A percentile compares a stretch with the other conserved stretches of the same genome.
Evolutionary conservation across 495 filamentous ascomycete species (phyloP).

Genomic region (Clohesyomyces aquaticus): DNA sequence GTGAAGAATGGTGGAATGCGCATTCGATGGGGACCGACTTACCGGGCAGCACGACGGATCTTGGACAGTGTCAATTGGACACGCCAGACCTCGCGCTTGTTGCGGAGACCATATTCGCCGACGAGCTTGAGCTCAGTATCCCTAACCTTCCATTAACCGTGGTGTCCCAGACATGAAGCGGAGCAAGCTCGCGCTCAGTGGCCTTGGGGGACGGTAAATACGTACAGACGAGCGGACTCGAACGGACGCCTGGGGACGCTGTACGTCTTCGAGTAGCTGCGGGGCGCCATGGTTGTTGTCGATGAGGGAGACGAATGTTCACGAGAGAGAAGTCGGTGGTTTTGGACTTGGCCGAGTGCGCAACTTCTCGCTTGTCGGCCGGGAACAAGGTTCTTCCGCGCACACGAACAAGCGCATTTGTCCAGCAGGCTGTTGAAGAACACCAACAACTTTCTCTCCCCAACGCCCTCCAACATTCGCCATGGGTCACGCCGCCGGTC

Average conservation of each 20-base stretch:
- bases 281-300: constrained; percentile 52
- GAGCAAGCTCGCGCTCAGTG: constrained; percentile 96
- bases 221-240: constrained; percentile 99
- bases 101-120: constrained; percentile 97
- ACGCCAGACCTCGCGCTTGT: constrained; percentile 99
- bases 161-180: constrained; percentile 83
- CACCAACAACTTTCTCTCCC: constrained; percentile 18
- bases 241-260: constrained; percentile 89
- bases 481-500: constrained; percentile 97
- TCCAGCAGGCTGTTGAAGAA: neutral
- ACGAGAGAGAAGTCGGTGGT: constrained; percentile 14
- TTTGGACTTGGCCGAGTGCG: constrained; percentile 1
- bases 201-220: constrained; percentile 66
- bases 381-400: neutral
- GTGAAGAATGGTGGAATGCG: neutral
- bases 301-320: constrained; percentile 28
- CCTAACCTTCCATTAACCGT: constrained; percentile 65
- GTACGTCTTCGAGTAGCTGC: constrained; percentile 96
- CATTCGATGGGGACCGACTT: constrained; percentile 46
- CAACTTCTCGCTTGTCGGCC: neutral
- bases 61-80: constrained; percentile 99
- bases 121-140: constrained; percentile 99
- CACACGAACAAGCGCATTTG: constrained; percentile 11
- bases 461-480: constrained; percentile 45
- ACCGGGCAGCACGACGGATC: constrained; percentile 99